Conservation (phyloP, 257 asterid genomes). For the Solanum sejunctum region DNA sequence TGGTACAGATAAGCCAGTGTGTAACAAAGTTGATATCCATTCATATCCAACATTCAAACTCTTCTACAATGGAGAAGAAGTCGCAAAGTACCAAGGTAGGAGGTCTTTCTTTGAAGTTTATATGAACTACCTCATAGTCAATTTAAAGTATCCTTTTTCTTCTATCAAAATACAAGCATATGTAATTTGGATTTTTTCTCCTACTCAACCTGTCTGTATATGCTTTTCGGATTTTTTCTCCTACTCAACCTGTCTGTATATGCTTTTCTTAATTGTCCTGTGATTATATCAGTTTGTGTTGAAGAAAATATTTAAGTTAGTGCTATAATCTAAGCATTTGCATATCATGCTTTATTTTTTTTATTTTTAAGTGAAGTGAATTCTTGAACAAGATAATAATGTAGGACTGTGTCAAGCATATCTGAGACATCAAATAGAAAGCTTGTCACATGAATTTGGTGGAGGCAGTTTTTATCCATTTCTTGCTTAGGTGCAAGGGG, state of each 20-base stretch:
- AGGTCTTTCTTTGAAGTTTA: background rate
- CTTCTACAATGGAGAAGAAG: constrained; percentile 90
- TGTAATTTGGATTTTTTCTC: background rate
- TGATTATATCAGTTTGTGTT: background rate
- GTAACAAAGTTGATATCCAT: constrained; percentile 82
- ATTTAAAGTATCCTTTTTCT: background rate
- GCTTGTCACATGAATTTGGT: background rate
- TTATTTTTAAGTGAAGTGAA: background rate
- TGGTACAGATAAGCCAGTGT: constrained; percentile 57
- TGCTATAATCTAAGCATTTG: background rate
- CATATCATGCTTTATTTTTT: background rate
- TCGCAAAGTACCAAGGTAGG: constrained; percentile 73
- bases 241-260: background rate
- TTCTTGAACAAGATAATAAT: background rate
- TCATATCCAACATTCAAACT: constrained; percentile 96
- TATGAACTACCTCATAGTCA: background rate
- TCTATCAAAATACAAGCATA: background rate
- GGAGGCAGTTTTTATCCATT: background rate
- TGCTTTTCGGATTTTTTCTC: background rate
- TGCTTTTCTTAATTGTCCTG: background rate
- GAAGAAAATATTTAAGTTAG: background rate
- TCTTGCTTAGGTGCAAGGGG: background rate
- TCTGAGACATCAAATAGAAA: background rate
- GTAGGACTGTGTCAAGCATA: background rate
- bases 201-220: background rate